Conservation (phyloP, 139 green algal species). For the Chlorella sp. region DNA sequence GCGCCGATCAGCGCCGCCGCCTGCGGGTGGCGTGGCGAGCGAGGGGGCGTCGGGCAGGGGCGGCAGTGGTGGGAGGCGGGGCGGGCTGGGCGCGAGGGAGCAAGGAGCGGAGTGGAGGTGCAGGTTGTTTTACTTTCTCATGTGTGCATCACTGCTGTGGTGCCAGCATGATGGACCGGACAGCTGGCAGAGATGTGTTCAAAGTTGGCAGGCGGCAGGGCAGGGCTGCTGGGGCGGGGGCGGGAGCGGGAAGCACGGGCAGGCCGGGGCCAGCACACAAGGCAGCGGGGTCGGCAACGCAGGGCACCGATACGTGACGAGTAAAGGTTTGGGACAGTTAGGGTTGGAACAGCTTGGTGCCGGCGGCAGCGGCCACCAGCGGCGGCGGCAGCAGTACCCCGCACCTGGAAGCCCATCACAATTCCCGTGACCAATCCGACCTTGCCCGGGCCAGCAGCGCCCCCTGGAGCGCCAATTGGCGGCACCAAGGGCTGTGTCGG, state of each 20-base stretch:
- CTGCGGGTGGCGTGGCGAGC: conserved; percentile 19
- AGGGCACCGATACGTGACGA: too few species aligned
- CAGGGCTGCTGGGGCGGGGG: too few species aligned
- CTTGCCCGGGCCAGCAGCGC: too few species aligned
- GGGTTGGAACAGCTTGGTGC: too few species aligned
- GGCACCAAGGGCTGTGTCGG: too few species aligned
- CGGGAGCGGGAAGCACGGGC: not conserved
- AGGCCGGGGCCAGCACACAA: not conserved
- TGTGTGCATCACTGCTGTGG: too few species aligned
- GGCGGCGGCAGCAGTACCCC: not conserved
- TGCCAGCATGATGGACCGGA: not conserved
- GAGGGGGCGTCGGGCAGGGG: not conserved
- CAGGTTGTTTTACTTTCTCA: too few species aligned
- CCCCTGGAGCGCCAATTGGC: too few species aligned
- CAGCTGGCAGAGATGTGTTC: not conserved
- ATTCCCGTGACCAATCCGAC: not conserved
- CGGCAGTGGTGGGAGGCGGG: too few species aligned
- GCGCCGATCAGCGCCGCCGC: conserved; percentile 48
- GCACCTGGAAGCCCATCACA: conserved; percentile 1
- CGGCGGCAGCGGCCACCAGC: not conserved
- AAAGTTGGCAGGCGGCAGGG: not conserved
- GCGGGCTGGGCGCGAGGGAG: too few species aligned
- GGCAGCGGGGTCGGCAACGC: not conserved
- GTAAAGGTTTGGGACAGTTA: too few species aligned
- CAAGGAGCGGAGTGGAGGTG: too few species aligned